A percentile compares a stretch with the other conserved stretches of the same genome.
phyloP scores from a whole-genome alignment of 345 rosid genomes.

The Citrus hindsii region DNA sequence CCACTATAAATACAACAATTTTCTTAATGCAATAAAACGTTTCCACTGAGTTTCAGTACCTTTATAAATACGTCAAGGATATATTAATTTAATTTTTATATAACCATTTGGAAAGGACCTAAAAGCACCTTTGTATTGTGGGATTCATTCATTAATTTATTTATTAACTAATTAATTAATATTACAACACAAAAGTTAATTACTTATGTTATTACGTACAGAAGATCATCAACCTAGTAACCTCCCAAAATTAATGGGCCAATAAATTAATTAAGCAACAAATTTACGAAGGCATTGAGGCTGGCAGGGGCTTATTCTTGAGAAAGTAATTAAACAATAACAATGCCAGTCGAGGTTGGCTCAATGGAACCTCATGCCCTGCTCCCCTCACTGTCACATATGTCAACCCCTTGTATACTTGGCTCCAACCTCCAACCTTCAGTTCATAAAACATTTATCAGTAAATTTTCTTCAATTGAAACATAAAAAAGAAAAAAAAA shows the following conservation, averaged over 20 bases:
- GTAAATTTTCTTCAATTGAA: neutral
- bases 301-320: slow-evolving; percentile 33
- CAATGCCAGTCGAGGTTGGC: slow-evolving; percentile 45
- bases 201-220: too few relatives aligned
- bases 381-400: slow-evolving; percentile 59
- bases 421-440: slow-evolving; percentile 68
- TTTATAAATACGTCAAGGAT: neutral
- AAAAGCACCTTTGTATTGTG: neutral
- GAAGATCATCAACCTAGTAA: neutral
- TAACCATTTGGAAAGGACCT: neutral
- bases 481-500: neutral
- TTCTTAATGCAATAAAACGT: slow-evolving; percentile 13
- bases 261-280: neutral
- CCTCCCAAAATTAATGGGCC: neutral
- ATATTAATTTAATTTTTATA: neutral
- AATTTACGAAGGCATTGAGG: neutral
- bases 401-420: slow-evolving; percentile 48
- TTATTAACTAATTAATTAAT: neutral
- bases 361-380: slow-evolving; percentile 65
- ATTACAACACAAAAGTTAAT: neutral
- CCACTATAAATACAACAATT: slow-evolving; percentile 9
- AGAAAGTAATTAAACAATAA: slow-evolving; percentile 40
- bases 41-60: slow-evolving; percentile 1
- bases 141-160: neutral
- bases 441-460: too few relatives aligned